Evolutionary conservation across 306 rosid genomes (phyloP).

Genomic region (Cyclanthera cordifolia): DNA sequence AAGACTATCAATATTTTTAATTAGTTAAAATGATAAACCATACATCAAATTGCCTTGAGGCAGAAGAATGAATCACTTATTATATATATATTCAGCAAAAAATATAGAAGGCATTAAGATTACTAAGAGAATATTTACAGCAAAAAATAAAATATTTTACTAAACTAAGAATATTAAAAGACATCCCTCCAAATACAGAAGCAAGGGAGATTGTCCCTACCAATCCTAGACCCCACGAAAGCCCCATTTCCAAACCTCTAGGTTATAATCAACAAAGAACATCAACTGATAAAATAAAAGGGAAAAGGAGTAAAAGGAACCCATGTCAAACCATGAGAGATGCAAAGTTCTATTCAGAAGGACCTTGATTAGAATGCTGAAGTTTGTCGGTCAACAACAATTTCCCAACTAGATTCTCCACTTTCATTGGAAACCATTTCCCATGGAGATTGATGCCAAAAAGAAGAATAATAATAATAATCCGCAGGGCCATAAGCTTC

Average conservation of each 20-base stretch:
- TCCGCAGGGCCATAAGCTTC: not conserved
- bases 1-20: not conserved
- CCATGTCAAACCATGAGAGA: not conserved
- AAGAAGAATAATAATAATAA: not conserved
- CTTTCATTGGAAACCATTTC: not conserved
- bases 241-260: not conserved
- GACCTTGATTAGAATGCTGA: not conserved
- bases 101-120: not conserved
- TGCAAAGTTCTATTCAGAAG: not conserved
- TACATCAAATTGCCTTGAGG: not conserved
- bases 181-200: not conserved
- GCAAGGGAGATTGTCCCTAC: not conserved
- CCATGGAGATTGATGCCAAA: not conserved
- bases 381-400: not conserved
- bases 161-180: not conserved
- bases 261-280: not conserved
- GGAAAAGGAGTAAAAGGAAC: not conserved
- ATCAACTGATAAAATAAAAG: too few relatives aligned
- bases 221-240: not conserved
- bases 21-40: constrained; percentile 2
- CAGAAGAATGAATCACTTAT: not conserved
- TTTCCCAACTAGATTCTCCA: not conserved
- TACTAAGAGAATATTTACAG: not conserved
- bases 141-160: not conserved
- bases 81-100: too few relatives aligned